phyloP scores from a whole-genome alignment of 164 flowering plant species.

The Chloranthus sessilifolius region DNA sequence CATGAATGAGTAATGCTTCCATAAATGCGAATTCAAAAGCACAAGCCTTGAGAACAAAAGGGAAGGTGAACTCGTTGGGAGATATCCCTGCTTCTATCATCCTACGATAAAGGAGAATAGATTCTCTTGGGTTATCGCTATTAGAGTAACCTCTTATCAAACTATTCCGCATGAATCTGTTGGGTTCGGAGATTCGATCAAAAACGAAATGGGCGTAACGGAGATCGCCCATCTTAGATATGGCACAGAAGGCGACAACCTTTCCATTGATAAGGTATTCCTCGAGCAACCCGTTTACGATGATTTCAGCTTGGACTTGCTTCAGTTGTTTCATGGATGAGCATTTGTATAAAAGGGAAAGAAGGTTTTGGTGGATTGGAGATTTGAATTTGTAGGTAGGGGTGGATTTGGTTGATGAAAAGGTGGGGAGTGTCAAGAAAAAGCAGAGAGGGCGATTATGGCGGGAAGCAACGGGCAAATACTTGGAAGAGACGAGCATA shows the following conservation, averaged over 20 bases:
- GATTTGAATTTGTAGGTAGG: constrained; percentile 4
- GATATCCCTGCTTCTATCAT: constrained; percentile 28
- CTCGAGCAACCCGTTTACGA: constrained; percentile 15
- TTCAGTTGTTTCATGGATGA: constrained; percentile 25
- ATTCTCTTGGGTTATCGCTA: constrained; percentile 18
- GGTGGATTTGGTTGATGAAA: constrained; percentile 1
- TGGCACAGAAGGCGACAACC: constrained; percentile 29
- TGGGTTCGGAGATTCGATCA: constrained; percentile 24
- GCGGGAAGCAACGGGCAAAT: constrained; percentile 23
- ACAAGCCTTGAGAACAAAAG: constrained; percentile 54
- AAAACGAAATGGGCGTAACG: constrained; percentile 28
- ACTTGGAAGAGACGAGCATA: constrained; percentile 14
- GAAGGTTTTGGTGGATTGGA: constrained; percentile 12
- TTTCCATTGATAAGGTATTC: constrained; percentile 21
- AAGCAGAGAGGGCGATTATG: neutral
- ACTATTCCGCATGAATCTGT: constrained; percentile 35
- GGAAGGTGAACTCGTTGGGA: constrained; percentile 49
- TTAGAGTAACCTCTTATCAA: constrained; percentile 38
- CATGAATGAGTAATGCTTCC: constrained; percentile 32
- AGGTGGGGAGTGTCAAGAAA: constrained; percentile 2
- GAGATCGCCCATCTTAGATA: constrained; percentile 18
- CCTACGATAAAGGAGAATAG: constrained; percentile 24
- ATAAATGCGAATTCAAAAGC: constrained; percentile 16
- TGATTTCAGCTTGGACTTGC: constrained; percentile 30
- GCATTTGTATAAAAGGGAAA: constrained; percentile 23